Base-by-base conservation (phyloP, 148 eudicot species). In the Silene uniflora region DNA sequence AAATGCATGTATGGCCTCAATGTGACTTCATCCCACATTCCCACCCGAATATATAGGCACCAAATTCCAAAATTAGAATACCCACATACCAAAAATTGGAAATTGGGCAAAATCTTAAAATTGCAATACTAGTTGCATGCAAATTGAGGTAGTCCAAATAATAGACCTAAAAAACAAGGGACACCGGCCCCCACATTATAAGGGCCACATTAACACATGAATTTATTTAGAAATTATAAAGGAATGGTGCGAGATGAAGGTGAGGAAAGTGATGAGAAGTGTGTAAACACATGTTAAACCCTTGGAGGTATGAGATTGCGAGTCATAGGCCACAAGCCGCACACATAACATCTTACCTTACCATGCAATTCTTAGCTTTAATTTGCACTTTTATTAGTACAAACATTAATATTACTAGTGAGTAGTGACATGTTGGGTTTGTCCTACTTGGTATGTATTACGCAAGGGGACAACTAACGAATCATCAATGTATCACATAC, bases 181-280 rank as follows among this genome's bases (percentile, higher is more conserved):
- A 11, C 4, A 61, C 27, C 32, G 4, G 2, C 4, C 44, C 27
- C 25, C 27, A 7, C 25, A 21, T 61, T 22, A 9, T 10, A 61
- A 61, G 65, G 65, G 65, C 9, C 5, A 21, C 24, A 22, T 18
- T 4, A 58, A 1, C 5, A 32, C 35, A 32, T 32, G 4, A 32
- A n/a, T n/a, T n/a, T n/a, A n/a, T n/a, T n/a, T 32, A 61, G 10
- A 39, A 61, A 9, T 7, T 61, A 21, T 21, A 8, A 54, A 52
- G 73, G 73, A 52, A 71, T 71, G 73, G 73, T 71, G 19, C 12
- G 29, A 25, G 54, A 19, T 71, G 21, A 25, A 71, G 39, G 16
- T 12, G 19, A 70, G 17, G 55, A n/a, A 42, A 19, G 21, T 14
- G 72, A 68, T 29, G 23, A 59, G 19, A 69, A 69, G 58, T 46